Base-by-base conservation (phyloP, 768 basidiomycete species). In the Gelatoporia subvermispora region DNA sequence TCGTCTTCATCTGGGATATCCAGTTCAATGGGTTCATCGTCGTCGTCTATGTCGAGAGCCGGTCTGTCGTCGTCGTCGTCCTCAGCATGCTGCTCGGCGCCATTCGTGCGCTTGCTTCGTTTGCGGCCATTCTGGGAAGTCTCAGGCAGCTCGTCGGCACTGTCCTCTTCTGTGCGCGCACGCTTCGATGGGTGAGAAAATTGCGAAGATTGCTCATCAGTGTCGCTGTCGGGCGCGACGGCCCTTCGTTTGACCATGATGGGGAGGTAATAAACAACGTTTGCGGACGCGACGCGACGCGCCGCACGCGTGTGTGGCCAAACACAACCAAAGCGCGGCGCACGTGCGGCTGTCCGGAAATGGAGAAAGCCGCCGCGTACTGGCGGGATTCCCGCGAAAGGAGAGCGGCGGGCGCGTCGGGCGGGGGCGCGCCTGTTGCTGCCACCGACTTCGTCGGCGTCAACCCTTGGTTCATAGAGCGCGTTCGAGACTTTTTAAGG, bases 191-290 rank as follows among this genome's bases (percentile, higher is more conserved):
- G 60, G 18, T 69, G 72, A 2, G 73, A 67, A 2, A 48, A 57
- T n/a, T 58, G 45, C 3, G 36, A 37, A 5, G 53, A 45, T 0
- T 54, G 58, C 2, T 51, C 51, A 1, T 72, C 72, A 31, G 71
- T 69, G 37, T 80, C 78, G 20, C 74, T 74, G 47, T 74, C 70
- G 20, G 58, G 60, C 1, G 57, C 49, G 8, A 44, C 43, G 3
- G 71, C 72, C 51, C 72, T 75, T 51, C 82, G 76, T 63, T 84
- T 85, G 8, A 71, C 66, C 83, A 84, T 85, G 44, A 48, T 25
- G 35, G 36, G 3, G 23, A 5, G 35, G 41, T 44, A 43, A 49
- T 39, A 45, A 51, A 39, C 25, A 25, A 25, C 35, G 51, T 36
- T n/a, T 38, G 25, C 22, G 21, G 24, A 43, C 56, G 56, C 53